Evolutionary conservation across 352 stramenopile species (phyloP), one percentile per base, ranked within the genome.

Genomic region (Globisporangium recalcitrans): DNA sequence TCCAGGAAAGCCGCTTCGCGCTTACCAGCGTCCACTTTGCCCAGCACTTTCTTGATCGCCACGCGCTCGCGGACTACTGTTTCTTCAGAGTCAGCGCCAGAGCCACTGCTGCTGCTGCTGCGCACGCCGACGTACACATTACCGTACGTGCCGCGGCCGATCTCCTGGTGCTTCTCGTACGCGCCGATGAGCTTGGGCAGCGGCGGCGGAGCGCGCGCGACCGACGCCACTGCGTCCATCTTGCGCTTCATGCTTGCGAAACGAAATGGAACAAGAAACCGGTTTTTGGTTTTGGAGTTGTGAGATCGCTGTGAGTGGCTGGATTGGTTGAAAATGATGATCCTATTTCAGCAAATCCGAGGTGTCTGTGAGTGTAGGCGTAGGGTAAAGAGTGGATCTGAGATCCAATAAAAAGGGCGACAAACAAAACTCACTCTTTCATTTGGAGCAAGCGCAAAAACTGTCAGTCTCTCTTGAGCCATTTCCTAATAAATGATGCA

Each of bases 11-110:
- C 72, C 1, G 80, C 76, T 57, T 93, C 85, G 19, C 72, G 73
- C 13, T 76, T 69, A 16, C 74, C 82, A 5, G 51, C 66, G 14
- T 71, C 55, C 13, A 70, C 14, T 32, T 64, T 48, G n/a, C 72
- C 81, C 19, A 85, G 63, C 48, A 94, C 69, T 54, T 91, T 90
- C 71, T 94, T 94, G 61, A 94, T 82, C 10, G 85, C 85, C 10
- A 89, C 79, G n/a, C 69, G 73, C 38, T 40, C 52, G 10, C 63
- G 31, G 34, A 19, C 19, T 36, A 8, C 16, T 9, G 22, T 16
- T 24, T 62, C 75, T 44, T 1, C 36, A 27, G 24, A n/a, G 24
- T 9, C 48, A 2, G 26, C 21, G 11, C 9, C 27, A n/a, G 54
- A 55, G 7, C 5, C 22, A 1, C 9, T 11, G 32, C 21, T 11